phyloP scores from a whole-genome alignment of 371 early-diverging fungal species.

The Smittium culicis region DNA sequence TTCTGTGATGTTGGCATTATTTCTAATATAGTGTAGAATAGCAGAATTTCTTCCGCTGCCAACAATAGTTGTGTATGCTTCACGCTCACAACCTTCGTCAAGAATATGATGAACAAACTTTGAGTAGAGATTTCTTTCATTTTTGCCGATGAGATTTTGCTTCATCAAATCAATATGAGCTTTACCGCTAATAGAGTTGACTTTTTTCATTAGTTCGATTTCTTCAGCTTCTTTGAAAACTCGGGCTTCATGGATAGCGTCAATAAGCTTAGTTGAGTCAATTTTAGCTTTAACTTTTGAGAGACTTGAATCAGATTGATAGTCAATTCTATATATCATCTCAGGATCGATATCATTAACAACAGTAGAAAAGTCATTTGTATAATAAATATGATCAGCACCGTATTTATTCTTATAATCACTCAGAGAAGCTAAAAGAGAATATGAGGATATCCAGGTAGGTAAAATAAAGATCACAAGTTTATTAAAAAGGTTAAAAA shows the following conservation, averaged over 20 bases:
- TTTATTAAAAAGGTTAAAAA: no score
- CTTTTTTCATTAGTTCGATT: constrained; percentile 54
- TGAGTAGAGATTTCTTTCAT: constrained; percentile 60
- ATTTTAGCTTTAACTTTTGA: constrained; percentile 25
- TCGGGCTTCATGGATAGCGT: constrained; percentile 58
- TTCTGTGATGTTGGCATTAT: constrained; percentile 31
- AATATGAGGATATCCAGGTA: not conserved
- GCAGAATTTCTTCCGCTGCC: constrained; percentile 67
- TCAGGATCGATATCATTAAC: constrained; percentile 28
- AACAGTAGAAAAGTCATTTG: constrained; percentile 28
- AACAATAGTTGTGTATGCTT: constrained; percentile 77
- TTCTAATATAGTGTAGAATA: constrained; percentile 68
- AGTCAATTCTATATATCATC: constrained; percentile 30
- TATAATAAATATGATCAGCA: constrained; percentile 47
- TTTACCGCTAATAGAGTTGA: constrained; percentile 56
- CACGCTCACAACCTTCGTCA: constrained; percentile 50
- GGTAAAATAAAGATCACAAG: no score
- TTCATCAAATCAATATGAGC: constrained; percentile 71
- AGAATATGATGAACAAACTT: constrained; percentile 60
- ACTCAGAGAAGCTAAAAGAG: constrained; percentile 23
- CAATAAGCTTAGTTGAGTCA: constrained; percentile 14
- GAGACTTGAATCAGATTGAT: constrained; percentile 20
- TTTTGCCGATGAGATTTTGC: constrained; percentile 39
- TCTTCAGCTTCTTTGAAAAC: constrained; percentile 64
- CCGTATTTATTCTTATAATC: constrained; percentile 40